phyloP scores from a whole-genome alignment of 2,329 filamentous ascomycete species.

The Colletotrichum nymphaeae region DNA sequence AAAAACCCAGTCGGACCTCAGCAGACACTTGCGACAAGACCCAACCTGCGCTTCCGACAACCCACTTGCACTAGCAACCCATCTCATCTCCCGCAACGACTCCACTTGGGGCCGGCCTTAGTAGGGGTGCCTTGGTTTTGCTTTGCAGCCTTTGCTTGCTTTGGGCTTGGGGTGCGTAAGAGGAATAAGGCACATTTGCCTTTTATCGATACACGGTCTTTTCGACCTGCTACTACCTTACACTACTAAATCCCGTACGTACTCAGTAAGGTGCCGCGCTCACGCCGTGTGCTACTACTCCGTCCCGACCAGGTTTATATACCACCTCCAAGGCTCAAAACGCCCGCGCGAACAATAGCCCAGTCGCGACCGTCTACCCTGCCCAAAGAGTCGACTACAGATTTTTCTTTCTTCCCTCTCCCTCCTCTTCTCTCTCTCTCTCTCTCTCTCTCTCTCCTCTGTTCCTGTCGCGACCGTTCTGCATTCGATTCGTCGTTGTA shows the following conservation, averaged over 20 bases:
- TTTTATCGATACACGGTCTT: constrained; percentile 26
- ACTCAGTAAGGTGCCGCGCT: background rate
- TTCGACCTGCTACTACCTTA: background rate
- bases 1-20: constrained; percentile 25
- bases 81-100: constrained; percentile 33
- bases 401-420: background rate
- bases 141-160: background rate
- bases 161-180: background rate
- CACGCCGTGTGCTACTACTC: background rate
- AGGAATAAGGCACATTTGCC: constrained; percentile 19
- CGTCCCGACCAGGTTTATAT: constrained; percentile 18
- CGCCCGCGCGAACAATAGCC: constrained; percentile 10
- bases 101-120: constrained; percentile 25
- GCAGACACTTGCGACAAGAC: constrained; percentile 21
- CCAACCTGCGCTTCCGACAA: constrained; percentile 21
- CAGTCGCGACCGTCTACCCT: constrained; percentile 15
- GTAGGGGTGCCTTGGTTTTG: constrained; percentile 3
- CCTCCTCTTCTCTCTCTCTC: background rate
- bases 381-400: background rate
- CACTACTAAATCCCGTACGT: background rate
- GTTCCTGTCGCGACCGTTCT: background rate
- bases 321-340: constrained; percentile 16
- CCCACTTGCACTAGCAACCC: constrained; percentile 30
- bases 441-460: background rate
- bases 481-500: background rate